Percentiles rank a stretch among this genome's conserved stretches.
phyloP scores from a whole-genome alignment of 768 basidiomycete species.

The Lactarius psammicola region DNA sequence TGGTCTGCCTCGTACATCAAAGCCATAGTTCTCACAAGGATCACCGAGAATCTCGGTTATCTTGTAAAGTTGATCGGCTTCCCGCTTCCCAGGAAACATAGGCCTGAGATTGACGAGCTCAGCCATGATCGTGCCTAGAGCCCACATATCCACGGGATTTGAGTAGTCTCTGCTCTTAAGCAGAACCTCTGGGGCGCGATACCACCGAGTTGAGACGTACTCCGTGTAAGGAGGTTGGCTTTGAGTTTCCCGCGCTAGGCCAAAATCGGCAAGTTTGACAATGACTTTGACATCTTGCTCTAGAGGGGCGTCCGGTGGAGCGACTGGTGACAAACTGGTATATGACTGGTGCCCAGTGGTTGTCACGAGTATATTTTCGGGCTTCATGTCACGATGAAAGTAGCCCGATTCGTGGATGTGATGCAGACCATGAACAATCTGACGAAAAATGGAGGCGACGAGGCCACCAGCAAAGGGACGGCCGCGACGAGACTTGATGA shows the following conservation, averaged over 20 bases:
- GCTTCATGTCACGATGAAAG: constrained; percentile 99
- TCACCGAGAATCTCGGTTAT: constrained; percentile 95
- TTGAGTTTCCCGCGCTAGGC: constrained; percentile 86
- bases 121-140: constrained; percentile 96
- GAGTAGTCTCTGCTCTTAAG: constrained; percentile 91
- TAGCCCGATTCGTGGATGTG: constrained; percentile 93
- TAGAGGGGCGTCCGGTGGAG: constrained; percentile 58
- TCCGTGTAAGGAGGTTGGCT: constrained; percentile 95
- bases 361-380: constrained; percentile 97
- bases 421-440: constrained; percentile 85
- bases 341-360: constrained; percentile 96
- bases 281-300: constrained; percentile 96
- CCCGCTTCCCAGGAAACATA: constrained; percentile 90
- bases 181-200: constrained; percentile 96
- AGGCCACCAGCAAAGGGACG: constrained; percentile 95
- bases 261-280: constrained; percentile 98
- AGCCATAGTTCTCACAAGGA: constrained; percentile 79
- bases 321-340: constrained; percentile 68
- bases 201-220: constrained; percentile 99
- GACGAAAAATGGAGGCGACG: constrained; percentile 90
- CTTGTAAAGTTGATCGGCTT: constrained; percentile 86
- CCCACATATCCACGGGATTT: constrained; percentile 99
- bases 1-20: constrained; percentile 62
- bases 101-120: constrained; percentile 94
- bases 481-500: constrained; percentile 95